Evolutionary conservation across 2,329 filamentous ascomycete species (phyloP), one percentile per base, ranked within the genome.

Genomic region (Fusarium chuoi): DNA sequence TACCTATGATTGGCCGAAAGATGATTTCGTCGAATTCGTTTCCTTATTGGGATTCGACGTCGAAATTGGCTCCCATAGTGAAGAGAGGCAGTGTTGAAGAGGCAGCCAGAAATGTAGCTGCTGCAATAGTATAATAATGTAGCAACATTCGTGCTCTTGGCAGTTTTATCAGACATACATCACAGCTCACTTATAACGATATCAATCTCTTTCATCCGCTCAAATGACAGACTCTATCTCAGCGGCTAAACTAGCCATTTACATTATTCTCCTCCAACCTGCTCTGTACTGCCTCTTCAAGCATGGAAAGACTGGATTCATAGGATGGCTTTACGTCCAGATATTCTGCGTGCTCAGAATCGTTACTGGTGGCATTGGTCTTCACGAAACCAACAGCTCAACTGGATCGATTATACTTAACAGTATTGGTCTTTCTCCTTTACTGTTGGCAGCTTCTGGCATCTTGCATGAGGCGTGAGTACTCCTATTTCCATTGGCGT

Each of bases 381-480:
- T 68, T 11, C 39, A 68, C 1, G 45, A 46, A 15, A 15, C 63
- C 12, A 52, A 12, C 24, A 45, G 28, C 14, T 68, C 65, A 20
- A 68, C 65, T 15, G 63, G 52, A 10, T 44, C 33, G 3, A 28
- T 68, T 41, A 39, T 68, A 8, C 62, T 68, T 7, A 68, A 52
- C 39, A 68, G 65, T 11, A 68, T 68, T 26, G 65, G 65, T 1
- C 63, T 68, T 4, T 68, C 65, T 6, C 65, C 65, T 17, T 20
- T 68, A 28, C 11, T 68, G 3, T 13, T 68, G 14, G 65, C 65
- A 4, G 46, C 62, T 7, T 68, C 65, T 46, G 65, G 65, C 12
- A 68, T 68, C 18, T n/a, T 68, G 15, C 65, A 68, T 4, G 65
- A 68, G 14, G 65, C 63, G 65, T 68, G 22, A 36, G 64, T 49